A percentile compares a stretch with the other conserved stretches of the same genome.
These are phyloP conservation scores for Immersiella caudata DNA, from an alignment of 495 filamentous ascomycete species.

Conservation along the genomic window DNA sequence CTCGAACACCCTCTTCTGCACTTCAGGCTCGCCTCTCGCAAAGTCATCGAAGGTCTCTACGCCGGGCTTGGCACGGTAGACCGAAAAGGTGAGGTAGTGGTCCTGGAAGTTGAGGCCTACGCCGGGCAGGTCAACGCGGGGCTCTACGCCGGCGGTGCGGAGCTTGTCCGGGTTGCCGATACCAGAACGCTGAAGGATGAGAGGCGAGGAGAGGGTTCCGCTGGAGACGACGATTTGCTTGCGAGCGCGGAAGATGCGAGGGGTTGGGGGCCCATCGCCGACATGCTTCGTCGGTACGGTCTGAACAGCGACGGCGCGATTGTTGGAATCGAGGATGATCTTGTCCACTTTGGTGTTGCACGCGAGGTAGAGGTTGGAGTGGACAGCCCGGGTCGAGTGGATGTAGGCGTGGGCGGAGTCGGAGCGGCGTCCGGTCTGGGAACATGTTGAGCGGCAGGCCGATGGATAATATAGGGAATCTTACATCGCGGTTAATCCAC, in stretches of 20 bases:
- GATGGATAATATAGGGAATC: conserved; percentile 25
- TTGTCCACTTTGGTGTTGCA: conserved; percentile 85
- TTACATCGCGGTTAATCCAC: conserved; percentile 70
- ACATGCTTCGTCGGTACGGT: conserved; percentile 50
- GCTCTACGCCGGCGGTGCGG: conserved; percentile 67
- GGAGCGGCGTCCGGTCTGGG: conserved; percentile 64
- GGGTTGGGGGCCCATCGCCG: conserved; percentile 18
- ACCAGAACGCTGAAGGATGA: conserved; percentile 76
- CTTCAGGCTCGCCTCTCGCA: conserved; percentile 69
- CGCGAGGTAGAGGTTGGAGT: conserved; percentile 73
- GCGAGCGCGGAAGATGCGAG: conserved; percentile 64
- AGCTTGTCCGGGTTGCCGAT: conserved; percentile 75
- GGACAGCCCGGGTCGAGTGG: conserved; percentile 65
- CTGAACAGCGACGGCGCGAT: conserved; percentile 64
- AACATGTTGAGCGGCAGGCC: conserved; percentile 2
- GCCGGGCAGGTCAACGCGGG: conserved; percentile 75
- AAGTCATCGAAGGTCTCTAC: conserved; percentile 83
- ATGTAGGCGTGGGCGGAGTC: conserved; percentile 79
- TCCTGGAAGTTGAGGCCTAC: conserved; percentile 85
- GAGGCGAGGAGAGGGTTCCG: conserved; percentile 76
- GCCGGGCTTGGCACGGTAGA: conserved; percentile 74
- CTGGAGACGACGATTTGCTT: conserved; percentile 80
- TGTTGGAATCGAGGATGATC: conserved; percentile 69
- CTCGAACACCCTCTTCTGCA: conserved; percentile 68
- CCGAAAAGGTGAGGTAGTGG: conserved; percentile 80